phyloP scores from a whole-genome alignment of 1,284 basidiomycete species.

The Tremellales sp. region DNA sequence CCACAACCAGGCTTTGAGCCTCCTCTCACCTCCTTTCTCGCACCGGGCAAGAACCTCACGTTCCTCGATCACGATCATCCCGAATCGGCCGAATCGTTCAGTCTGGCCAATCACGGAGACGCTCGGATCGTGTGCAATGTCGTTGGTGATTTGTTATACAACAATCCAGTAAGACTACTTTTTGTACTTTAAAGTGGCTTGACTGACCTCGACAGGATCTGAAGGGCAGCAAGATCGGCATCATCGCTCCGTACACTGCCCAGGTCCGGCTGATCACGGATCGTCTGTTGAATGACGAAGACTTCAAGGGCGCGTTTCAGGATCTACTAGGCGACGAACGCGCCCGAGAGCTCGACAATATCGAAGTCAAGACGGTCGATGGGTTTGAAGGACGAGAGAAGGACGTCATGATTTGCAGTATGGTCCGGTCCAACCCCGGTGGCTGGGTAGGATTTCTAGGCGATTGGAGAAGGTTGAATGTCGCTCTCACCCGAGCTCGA shows the following conservation, averaged over 20 bases:
- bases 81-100: conserved; percentile 64
- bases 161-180: conserved; percentile 68
- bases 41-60: conserved; percentile 52
- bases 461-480: conserved; percentile 81
- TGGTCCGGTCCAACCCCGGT: conserved; percentile 70
- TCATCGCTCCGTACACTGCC: conserved; percentile 81
- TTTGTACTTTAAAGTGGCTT: no score
- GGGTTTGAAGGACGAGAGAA: conserved; percentile 94
- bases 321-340: conserved; percentile 61
- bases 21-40: conserved; percentile 54
- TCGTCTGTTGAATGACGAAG: conserved; percentile 57
- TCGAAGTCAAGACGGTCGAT: conserved; percentile 85
- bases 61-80: conserved; percentile 71
- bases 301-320: conserved; percentile 54
- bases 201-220: conserved; percentile 54
- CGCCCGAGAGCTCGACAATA: conserved; percentile 58
- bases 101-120: conserved; percentile 69
- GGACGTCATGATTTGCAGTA: conserved; percentile 83
- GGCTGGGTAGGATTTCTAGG: conserved; percentile 83
- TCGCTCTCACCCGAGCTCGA: conserved; percentile 80
- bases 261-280: conserved; percentile 68
- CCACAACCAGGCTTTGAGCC: conserved; percentile 55
- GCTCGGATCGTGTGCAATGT: conserved; percentile 70
- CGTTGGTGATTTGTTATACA: conserved; percentile 68
- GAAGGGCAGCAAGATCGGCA: conserved; percentile 68